Evolutionary conservation across 1,284 basidiomycete genomes (phyloP).

Genomic region (Malassezia yamatoensis): DNA sequence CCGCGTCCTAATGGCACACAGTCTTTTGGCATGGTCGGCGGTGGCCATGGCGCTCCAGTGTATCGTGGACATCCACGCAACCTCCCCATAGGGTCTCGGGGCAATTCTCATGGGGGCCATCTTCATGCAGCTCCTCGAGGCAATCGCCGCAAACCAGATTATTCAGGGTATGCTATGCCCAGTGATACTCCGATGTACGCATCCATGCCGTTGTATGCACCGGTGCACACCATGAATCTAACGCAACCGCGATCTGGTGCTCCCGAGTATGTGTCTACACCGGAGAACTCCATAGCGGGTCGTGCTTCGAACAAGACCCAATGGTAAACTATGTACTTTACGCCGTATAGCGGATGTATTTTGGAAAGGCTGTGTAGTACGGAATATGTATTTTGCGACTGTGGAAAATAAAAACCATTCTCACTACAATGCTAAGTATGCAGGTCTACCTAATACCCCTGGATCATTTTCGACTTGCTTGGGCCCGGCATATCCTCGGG

Average conservation of each 20-base stretch:
- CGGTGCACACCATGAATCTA: not conserved
- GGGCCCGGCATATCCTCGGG: conserved; percentile 20
- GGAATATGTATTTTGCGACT: not conserved
- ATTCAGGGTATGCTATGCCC: not conserved
- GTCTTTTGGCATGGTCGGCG: not conserved
- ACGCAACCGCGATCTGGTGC: not conserved
- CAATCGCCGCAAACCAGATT: not conserved
- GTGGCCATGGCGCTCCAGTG: not conserved
- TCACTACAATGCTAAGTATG: no score
- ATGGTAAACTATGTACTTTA: conserved; percentile 2
- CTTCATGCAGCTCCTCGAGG: not conserved
- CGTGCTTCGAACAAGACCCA: not conserved
- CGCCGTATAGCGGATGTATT: not conserved
- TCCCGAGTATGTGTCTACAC: not conserved
- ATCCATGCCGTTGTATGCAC: not conserved
- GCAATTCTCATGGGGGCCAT: not conserved
- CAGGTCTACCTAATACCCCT: no score
- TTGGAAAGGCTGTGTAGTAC: not conserved
- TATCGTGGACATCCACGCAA: not conserved
- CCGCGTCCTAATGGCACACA: not conserved
- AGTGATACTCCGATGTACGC: not conserved
- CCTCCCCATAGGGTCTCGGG: not conserved
- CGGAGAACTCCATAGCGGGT: not conserved
- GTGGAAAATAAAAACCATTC: no score
- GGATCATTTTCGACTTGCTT: not conserved